phyloP scores from a whole-genome alignment of 345 rosid species.

The Brassica rapa region DNA sequence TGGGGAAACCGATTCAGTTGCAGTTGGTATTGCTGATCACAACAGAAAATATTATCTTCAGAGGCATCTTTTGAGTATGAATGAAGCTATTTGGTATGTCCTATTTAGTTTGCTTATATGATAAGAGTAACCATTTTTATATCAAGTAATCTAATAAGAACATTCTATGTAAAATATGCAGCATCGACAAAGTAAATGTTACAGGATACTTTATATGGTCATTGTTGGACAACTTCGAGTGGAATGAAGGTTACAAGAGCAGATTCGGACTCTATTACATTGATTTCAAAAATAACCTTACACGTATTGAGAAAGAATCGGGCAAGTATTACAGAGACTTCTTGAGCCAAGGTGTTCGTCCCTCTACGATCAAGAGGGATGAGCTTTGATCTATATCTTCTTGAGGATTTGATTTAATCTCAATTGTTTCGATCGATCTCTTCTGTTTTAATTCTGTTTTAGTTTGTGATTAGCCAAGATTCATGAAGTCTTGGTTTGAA shows the following conservation, averaged over 20 bases:
- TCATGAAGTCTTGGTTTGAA: constrained; percentile 20
- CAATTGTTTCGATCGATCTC: not conserved
- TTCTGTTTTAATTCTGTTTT: not conserved
- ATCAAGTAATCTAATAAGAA: not conserved
- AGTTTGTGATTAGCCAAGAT: constrained; percentile 8
- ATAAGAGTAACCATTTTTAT: not conserved
- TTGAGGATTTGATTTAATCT: not conserved
- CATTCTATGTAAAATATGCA: not conserved
- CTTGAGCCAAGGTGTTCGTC: constrained; percentile 17
- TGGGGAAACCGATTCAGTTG: not conserved
- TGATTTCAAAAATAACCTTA: constrained; percentile 19
- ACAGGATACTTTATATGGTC: constrained; percentile 29
- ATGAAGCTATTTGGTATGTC: constrained; percentile 1
- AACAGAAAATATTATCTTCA: not conserved
- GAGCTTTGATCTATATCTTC: not conserved
- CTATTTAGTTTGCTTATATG: not conserved
- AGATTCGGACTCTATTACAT: constrained; percentile 15
- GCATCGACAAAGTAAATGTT: constrained; percentile 14
- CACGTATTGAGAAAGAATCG: constrained; percentile 6
- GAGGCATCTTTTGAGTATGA: not conserved
- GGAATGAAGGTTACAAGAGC: constrained; percentile 20
- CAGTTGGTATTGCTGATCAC: not conserved
- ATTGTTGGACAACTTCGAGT: constrained; percentile 27
- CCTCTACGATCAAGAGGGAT: not conserved
- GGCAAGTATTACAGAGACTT: constrained; percentile 7